A percentile compares a stretch with the other conserved stretches of the same genome.
Conservation (phyloP, 1,139 yeast genomes). For the Suhomyces choctaworum region DNA sequence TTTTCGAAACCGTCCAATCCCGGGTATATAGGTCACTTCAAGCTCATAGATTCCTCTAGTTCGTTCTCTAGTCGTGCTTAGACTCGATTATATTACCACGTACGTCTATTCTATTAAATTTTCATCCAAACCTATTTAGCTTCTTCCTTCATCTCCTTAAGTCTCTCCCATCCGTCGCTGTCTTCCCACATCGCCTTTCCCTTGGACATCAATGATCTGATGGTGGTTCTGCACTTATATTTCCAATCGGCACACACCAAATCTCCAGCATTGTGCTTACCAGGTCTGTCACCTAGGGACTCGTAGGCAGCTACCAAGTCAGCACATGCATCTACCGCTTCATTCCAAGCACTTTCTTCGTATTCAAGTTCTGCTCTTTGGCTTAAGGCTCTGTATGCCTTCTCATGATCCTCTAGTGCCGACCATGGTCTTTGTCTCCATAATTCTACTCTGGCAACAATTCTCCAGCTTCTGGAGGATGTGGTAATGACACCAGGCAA, state of each 20-base stretch:
- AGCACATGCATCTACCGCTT: constrained; percentile 75
- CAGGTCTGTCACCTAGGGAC: constrained; percentile 82
- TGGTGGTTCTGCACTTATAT: constrained; percentile 72
- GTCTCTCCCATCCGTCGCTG: constrained; percentile 70
- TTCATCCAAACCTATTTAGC: background rate
- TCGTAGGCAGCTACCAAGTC: constrained; percentile 88
- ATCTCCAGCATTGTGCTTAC: constrained; percentile 81
- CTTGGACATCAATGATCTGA: constrained; percentile 75
- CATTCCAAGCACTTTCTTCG: constrained; percentile 68
- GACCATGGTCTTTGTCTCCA: constrained; percentile 92
- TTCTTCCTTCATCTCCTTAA: constrained; percentile 53
- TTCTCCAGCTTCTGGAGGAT: constrained; percentile 77
- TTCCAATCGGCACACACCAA: constrained; percentile 91
- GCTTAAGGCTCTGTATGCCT: constrained; percentile 74
- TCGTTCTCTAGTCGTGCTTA: too few species aligned
- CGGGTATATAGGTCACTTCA: too few species aligned
- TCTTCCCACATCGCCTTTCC: constrained; percentile 83
- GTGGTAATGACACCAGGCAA: constrained; percentile 71
- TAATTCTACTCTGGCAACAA: constrained; percentile 77
- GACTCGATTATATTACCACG: too few species aligned
- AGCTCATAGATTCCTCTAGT: too few species aligned
- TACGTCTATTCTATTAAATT: background rate
- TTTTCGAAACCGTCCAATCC: too few species aligned
- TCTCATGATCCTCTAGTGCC: constrained; percentile 82
- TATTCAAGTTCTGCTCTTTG: constrained; percentile 66